Evolutionary conservation across 257 asterid genomes (phyloP).

Genomic region (Solanum phureja): DNA sequence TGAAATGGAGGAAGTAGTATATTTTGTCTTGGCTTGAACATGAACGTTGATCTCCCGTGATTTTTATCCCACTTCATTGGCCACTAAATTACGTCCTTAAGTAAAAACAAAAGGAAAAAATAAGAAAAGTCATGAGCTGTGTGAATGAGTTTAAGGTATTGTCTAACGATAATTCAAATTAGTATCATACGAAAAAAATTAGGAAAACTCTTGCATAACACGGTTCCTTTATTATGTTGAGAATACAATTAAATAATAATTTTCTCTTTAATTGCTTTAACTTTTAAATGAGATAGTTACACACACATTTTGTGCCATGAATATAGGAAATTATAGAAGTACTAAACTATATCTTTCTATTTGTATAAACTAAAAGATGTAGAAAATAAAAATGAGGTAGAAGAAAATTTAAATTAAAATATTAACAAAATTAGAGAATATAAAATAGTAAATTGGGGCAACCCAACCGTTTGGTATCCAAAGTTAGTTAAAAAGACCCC

Average conservation of each 20-base stretch:
- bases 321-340: background rate
- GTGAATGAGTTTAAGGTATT: background rate
- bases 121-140: background rate
- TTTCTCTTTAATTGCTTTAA: background rate
- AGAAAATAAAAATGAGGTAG: background rate
- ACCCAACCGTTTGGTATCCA: background rate
- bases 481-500: background rate
- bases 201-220: background rate
- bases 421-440: background rate
- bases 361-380: background rate
- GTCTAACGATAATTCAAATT: background rate
- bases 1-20: rapidly evolving
- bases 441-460: background rate
- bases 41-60: background rate
- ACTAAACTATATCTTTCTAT: background rate
- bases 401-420: background rate
- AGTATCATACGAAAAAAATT: background rate
- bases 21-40: background rate
- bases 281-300: too few species aligned
- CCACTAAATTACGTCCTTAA: background rate
- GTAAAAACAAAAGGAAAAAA: background rate
- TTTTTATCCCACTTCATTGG: background rate
- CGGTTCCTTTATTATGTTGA: background rate
- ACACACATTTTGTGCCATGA: background rate
- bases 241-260: background rate